Conservation (phyloP, 305 asterid genomes). For the Plantago coronopus region DNA sequence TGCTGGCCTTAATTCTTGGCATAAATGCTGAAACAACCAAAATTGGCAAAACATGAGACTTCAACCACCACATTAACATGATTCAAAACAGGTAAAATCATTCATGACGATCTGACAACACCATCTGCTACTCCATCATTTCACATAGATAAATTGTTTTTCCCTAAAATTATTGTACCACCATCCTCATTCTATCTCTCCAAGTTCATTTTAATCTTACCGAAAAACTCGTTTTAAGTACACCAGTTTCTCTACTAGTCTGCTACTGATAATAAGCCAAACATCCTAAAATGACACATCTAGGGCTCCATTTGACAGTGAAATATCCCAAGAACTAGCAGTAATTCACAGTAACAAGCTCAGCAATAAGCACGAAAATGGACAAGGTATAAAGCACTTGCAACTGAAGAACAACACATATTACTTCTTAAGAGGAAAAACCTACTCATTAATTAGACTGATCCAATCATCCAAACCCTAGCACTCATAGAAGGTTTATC, state of each 20-base stretch:
- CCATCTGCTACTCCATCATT: too few relatives aligned
- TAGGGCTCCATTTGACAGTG: too few relatives aligned
- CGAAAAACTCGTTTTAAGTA: too few relatives aligned
- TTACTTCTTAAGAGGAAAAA: too few relatives aligned
- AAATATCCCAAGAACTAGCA: too few relatives aligned
- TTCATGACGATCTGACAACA: neutral
- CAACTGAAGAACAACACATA: neutral
- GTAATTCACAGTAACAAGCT: neutral
- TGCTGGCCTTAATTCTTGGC: slow-evolving; percentile 67
- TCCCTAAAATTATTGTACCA: too few relatives aligned
- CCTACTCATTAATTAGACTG: neutral
- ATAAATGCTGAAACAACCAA: slow-evolving; percentile 66
- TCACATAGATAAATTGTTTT: too few relatives aligned
- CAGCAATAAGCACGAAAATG: neutral
- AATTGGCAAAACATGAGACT: slow-evolving; percentile 20
- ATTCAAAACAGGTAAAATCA: slow-evolving; percentile 1
- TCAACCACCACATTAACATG: slow-evolving; percentile 17
- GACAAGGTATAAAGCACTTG: neutral
- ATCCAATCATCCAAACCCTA: neutral
- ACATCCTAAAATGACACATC: too few relatives aligned
- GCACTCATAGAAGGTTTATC: neutral
- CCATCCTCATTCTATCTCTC: too few relatives aligned
- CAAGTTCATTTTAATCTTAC: too few relatives aligned
- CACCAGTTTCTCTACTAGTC: too few relatives aligned
- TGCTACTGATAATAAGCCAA: too few relatives aligned